phyloP scores from a whole-genome alignment of 768 basidiomycete species.

The Xerocomellus chrysenteron region DNA sequence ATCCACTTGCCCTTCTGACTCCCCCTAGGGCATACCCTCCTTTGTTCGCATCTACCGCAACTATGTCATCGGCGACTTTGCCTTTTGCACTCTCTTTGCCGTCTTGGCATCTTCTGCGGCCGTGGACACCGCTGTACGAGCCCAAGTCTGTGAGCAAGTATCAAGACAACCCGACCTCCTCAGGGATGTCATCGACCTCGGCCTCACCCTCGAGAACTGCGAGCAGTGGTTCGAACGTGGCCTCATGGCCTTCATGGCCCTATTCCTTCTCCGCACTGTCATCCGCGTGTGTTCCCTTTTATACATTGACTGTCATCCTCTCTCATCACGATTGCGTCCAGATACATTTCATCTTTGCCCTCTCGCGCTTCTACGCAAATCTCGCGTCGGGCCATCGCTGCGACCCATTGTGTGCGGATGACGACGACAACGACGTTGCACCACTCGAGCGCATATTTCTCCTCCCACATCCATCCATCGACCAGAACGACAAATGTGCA shows the following conservation, averaged over 20 bases:
- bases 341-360: slow-evolving; percentile 76
- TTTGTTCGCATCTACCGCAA: slow-evolving; percentile 80
- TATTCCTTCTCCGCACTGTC: slow-evolving; percentile 61
- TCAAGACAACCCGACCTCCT: slow-evolving; percentile 75
- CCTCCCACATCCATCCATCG: slow-evolving; percentile 38
- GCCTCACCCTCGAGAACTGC: slow-evolving; percentile 76
- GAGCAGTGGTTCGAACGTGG: slow-evolving; percentile 75
- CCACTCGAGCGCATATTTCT: slow-evolving; percentile 63
- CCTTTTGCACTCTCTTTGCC: slow-evolving; percentile 62
- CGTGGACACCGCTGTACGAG: slow-evolving; percentile 53
- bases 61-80: slow-evolving; percentile 77
- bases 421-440: slow-evolving; percentile 25
- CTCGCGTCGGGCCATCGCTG: slow-evolving; percentile 44
- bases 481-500: slow-evolving; percentile 6
- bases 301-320: neutral
- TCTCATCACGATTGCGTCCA: slow-evolving; percentile 27
- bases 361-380: slow-evolving; percentile 63
- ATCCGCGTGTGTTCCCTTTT: slow-evolving; percentile 53
- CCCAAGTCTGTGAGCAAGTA: slow-evolving; percentile 70
- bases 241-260: slow-evolving; percentile 54
- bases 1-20: neutral
- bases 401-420: slow-evolving; percentile 8
- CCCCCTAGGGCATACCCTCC: slow-evolving; percentile 52
- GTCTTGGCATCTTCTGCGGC: slow-evolving; percentile 56
- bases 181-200: slow-evolving; percentile 66